Conservation (phyloP, 257 asterid species). For the Solanum pimpinellifolium region DNA sequence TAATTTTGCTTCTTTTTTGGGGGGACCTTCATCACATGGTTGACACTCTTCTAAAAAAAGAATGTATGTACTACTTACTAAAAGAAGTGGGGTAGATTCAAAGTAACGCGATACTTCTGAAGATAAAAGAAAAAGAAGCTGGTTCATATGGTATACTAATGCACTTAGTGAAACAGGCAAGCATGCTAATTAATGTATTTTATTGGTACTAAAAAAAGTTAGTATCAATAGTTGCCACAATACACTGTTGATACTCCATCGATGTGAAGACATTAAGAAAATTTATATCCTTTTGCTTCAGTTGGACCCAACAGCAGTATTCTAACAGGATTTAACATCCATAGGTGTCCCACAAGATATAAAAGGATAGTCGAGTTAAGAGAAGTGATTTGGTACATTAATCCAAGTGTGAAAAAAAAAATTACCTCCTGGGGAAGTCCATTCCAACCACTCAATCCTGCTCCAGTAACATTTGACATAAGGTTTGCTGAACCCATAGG, state of each 20-base stretch:
- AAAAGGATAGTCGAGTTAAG: not conserved
- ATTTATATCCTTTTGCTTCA: not conserved
- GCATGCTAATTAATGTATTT: not conserved
- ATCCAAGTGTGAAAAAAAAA: not conserved
- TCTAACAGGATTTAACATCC: not conserved
- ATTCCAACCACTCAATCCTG: slow-evolving; percentile 74
- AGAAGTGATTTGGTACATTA: not conserved
- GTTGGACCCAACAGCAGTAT: not conserved
- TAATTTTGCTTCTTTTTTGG: not conserved
- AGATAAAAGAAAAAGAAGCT: not conserved
- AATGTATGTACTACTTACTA: not conserved
- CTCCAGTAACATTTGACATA: slow-evolving; percentile 49
- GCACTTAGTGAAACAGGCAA: not conserved
- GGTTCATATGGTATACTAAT: not conserved
- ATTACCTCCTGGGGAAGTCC: slow-evolving; percentile 76
- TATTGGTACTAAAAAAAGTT: not conserved
- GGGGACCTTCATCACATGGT: not conserved
- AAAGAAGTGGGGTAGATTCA: not conserved
- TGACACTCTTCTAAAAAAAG: not conserved
- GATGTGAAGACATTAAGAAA: not conserved
- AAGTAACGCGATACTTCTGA: not conserved
- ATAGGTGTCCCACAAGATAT: not conserved
- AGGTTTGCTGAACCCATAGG: slow-evolving; percentile 89
- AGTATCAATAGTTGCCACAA: not conserved
- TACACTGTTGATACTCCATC: not conserved